A percentile compares a stretch with the other conserved stretches of the same genome.
phyloP scores from a whole-genome alignment of 371 early-diverging fungal genomes.

The Rozella allomycis region DNA sequence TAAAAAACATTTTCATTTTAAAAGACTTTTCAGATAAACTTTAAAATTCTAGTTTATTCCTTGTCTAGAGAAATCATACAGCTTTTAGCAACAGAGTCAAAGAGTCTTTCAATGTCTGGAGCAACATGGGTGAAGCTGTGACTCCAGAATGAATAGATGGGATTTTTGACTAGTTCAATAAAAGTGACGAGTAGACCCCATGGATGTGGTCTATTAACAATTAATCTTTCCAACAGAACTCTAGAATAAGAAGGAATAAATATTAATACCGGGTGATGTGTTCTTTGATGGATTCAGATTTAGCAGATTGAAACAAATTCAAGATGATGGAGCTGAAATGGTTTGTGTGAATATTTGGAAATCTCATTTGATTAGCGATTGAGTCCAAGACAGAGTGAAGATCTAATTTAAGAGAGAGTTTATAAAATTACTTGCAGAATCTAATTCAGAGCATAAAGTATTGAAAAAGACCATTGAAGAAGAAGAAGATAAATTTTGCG shows the following conservation, averaged over 20 bases:
- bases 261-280: conserved; percentile 67
- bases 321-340: conserved; percentile 70
- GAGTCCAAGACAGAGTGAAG: conserved; percentile 71
- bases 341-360: conserved; percentile 88
- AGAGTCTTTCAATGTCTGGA: conserved; percentile 44
- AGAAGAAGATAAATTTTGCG: no score
- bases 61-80: no score
- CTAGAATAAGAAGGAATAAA: no score
- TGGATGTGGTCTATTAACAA: conserved; percentile 90
- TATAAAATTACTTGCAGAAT: conserved; percentile 43
- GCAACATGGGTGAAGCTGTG: conserved; percentile 49
- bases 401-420: conserved; percentile 15
- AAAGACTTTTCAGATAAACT: no score
- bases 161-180: conserved; percentile 86
- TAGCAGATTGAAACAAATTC: conserved; percentile 63
- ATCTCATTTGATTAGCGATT: conserved; percentile 88
- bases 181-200: conserved; percentile 90
- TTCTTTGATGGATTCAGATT: conserved; percentile 62
- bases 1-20: no score
- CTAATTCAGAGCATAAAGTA: no score
- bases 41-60: no score
- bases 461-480: no score
- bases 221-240: conserved; percentile 77
- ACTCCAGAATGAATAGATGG: conserved; percentile 67
- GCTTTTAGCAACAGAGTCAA: conserved; percentile 40